Conservation (phyloP, 116 monocot genomes). For the Trichopus zeylanicus region DNA sequence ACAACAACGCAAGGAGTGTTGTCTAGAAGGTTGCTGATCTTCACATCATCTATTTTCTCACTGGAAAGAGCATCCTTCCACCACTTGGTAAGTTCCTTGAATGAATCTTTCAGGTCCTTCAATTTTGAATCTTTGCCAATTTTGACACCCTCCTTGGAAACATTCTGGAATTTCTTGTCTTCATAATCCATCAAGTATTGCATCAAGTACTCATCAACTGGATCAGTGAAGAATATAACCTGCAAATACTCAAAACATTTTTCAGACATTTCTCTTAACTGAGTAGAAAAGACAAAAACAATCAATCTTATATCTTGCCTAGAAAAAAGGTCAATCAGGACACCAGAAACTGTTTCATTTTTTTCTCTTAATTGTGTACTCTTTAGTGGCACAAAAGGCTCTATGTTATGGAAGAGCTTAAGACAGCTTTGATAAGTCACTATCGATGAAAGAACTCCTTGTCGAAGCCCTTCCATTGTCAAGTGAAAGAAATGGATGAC, state of each 20-base stretch:
- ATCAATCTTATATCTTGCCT: too few relatives aligned
- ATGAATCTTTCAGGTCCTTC: conserved; percentile 87
- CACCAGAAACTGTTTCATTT: too few relatives aligned
- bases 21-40: conserved; percentile 82
- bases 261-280: neutral
- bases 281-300: too few relatives aligned
- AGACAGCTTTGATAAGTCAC: too few relatives aligned
- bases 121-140: conserved; percentile 82
- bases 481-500: neutral
- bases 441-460: too few relatives aligned
- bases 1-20: conserved; percentile 89
- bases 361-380: too few relatives aligned
- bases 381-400: neutral
- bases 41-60: conserved; percentile 92
- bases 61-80: conserved; percentile 71
- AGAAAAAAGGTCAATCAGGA: too few relatives aligned
- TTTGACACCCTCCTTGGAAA: conserved; percentile 93
- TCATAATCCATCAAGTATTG: conserved; percentile 99
- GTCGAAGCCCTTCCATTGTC: too few relatives aligned
- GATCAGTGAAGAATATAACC: conserved; percentile 98
- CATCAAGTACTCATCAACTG: conserved; percentile 96
- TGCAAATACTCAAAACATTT: conserved; percentile 13
- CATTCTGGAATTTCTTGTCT: conserved; percentile 96
- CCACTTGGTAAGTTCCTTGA: conserved; percentile 92
- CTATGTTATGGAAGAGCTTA: too few relatives aligned